Evolutionary conservation across 1,284 basidiomycete species (phyloP).

Genomic region (Cystobasidiaceae sp.): DNA sequence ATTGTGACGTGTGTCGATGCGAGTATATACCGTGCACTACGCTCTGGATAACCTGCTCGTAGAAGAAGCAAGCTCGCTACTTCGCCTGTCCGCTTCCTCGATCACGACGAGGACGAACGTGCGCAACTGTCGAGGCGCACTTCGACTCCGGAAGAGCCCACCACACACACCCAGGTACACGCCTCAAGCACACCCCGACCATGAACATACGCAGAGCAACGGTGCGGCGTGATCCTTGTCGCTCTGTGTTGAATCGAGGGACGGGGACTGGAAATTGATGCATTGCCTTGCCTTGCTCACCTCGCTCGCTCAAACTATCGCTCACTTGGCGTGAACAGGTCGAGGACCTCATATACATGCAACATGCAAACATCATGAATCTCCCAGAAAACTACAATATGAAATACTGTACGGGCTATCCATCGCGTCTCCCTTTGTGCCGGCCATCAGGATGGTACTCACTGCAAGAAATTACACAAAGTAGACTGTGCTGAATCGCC

Average conservation of each 20-base stretch:
- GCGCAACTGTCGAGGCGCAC: too few relatives aligned
- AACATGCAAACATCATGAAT: slow-evolving; percentile 80
- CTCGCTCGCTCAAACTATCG: neutral
- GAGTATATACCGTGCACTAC: too few relatives aligned
- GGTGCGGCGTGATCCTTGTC: slow-evolving; percentile 39
- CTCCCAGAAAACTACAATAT: slow-evolving; percentile 77
- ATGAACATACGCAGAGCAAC: slow-evolving; percentile 54
- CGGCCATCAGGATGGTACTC: too few relatives aligned
- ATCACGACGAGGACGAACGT: too few relatives aligned
- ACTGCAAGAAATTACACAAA: too few relatives aligned
- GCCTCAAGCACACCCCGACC: neutral
- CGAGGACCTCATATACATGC: slow-evolving; percentile 77
- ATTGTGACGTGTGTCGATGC: too few relatives aligned
- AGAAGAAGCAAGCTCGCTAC: too few relatives aligned
- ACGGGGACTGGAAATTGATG: too few relatives aligned
- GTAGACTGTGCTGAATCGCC: too few relatives aligned
- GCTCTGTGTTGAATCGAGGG: too few relatives aligned
- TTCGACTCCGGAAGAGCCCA: neutral
- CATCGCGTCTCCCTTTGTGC: too few relatives aligned
- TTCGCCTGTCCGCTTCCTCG: too few relatives aligned
- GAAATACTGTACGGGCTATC: slow-evolving; percentile 80
- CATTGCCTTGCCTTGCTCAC: neutral
- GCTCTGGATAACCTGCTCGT: neutral
- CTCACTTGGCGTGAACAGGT: slow-evolving; percentile 42
- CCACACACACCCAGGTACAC: neutral